Evolutionary conservation across 1,139 yeast genomes (phyloP).

Genomic region (Dujonia santamariae): DNA sequence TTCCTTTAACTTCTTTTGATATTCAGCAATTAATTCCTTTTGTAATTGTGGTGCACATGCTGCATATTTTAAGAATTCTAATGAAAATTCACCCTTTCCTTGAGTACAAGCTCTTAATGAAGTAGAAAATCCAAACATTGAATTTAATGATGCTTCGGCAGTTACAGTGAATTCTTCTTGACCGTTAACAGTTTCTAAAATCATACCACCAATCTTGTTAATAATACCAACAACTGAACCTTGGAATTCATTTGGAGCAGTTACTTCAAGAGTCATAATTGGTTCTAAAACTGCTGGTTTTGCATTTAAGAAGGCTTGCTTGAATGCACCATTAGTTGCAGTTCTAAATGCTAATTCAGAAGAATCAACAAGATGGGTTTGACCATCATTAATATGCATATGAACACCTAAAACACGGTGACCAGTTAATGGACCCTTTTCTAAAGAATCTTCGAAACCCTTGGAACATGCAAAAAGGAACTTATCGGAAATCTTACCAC

Average conservation of each 20-base stretch:
- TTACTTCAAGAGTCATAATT: constrained; percentile 87
- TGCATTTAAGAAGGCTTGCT: constrained; percentile 81
- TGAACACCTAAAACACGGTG: constrained; percentile 89
- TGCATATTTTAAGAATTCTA: constrained; percentile 90
- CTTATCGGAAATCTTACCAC: constrained; percentile 96
- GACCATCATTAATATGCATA: constrained; percentile 96
- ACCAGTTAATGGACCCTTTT: constrained; percentile 96
- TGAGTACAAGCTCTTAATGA: constrained; percentile 94
- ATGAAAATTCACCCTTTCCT: constrained; percentile 97
- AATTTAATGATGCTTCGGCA: constrained; percentile 93
- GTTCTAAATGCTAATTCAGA: constrained; percentile 93
- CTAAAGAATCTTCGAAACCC: constrained; percentile 93
- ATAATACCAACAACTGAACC: constrained; percentile 87
- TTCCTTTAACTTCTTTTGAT: constrained; percentile 40
- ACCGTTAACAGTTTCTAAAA: constrained; percentile 90
- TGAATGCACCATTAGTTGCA: constrained; percentile 90
- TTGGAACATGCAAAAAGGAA: constrained; percentile 90
- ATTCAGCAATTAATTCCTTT: constrained; percentile 83
- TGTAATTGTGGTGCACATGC: constrained; percentile 92
- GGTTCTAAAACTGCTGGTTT: constrained; percentile 93
- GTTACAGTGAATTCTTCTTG: constrained; percentile 90
- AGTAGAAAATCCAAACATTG: constrained; percentile 96
- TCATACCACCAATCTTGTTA: constrained; percentile 90
- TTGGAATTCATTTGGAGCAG: constrained; percentile 96
- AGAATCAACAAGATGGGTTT: constrained; percentile 95